A percentile compares a stretch with the other conserved stretches of the same genome.
These are phyloP conservation scores for Phytophthora citrophthora DNA, from an alignment of 352 stramenopile genomes.

Conservation along the genomic window DNA sequence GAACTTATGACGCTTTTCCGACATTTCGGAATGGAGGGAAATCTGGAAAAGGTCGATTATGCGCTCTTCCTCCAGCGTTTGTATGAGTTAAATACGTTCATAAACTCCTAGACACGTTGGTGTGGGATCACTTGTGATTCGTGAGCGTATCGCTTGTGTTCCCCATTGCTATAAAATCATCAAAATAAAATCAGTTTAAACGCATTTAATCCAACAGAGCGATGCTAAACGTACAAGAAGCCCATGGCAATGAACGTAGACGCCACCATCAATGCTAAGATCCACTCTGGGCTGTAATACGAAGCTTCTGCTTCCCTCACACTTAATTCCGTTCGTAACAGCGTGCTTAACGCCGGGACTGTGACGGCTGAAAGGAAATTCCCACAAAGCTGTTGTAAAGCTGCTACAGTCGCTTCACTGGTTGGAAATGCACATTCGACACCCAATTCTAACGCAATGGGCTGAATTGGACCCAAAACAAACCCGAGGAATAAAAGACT, in stretches of 20 bases:
- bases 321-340: slow-evolving; percentile 47
- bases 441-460: slow-evolving; percentile 65
- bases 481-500: slow-evolving; percentile 57
- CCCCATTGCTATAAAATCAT: slow-evolving; percentile 40
- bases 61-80: slow-evolving; percentile 48
- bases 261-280: slow-evolving; percentile 46
- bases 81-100: slow-evolving; percentile 37
- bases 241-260: slow-evolving; percentile 54
- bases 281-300: slow-evolving; percentile 57
- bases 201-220: neutral
- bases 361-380: slow-evolving; percentile 70
- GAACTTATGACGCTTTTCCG: slow-evolving; percentile 48
- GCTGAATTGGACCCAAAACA: slow-evolving; percentile 65
- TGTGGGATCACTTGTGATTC: slow-evolving; percentile 39
- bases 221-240: slow-evolving; percentile 46
- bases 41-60: slow-evolving; percentile 46
- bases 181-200: slow-evolving; percentile 5
- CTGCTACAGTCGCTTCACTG: slow-evolving; percentile 70
- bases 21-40: slow-evolving; percentile 60
- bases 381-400: slow-evolving; percentile 73
- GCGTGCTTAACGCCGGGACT: slow-evolving; percentile 52
- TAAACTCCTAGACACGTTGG: neutral
- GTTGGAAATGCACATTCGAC: slow-evolving; percentile 78
- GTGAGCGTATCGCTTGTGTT: slow-evolving; percentile 56
- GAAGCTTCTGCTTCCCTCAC: slow-evolving; percentile 44